These are phyloP conservation scores for Leccinum huronense DNA, from an alignment of 1,284 basidiomycete species.

Conservation along the genomic window DNA sequence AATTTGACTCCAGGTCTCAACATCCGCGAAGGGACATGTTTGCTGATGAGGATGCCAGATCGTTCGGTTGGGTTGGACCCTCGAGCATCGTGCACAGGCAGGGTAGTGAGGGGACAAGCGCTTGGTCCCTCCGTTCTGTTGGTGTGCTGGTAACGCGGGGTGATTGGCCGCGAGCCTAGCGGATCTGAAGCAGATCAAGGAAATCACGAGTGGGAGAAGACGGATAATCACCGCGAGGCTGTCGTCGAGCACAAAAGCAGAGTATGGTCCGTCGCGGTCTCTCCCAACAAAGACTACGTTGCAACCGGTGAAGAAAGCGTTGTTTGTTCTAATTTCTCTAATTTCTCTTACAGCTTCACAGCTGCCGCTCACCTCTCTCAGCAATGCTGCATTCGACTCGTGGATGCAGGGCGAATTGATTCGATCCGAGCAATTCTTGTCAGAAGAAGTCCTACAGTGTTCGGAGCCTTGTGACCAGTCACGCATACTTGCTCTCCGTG, in stretches of 20 bases:
- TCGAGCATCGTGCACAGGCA: constrained; percentile 36
- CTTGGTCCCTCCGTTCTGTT: constrained; percentile 57
- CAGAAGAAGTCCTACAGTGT: background rate
- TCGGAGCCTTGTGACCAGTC: background rate
- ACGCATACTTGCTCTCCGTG: background rate
- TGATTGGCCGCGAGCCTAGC: constrained; percentile 37
- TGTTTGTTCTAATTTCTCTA: background rate
- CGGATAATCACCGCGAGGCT: constrained; percentile 15
- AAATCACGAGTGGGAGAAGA: constrained; percentile 44
- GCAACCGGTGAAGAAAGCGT: background rate
- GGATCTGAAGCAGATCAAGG: constrained; percentile 36
- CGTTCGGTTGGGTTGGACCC: constrained; percentile 42
- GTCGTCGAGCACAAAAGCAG: too few species aligned
- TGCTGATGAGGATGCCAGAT: constrained; percentile 67
- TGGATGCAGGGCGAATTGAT: background rate
- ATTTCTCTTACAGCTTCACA: background rate
- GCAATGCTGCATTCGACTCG: background rate
- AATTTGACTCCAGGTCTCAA: constrained; percentile 7
- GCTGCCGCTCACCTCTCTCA: background rate
- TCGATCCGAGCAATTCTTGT: background rate
- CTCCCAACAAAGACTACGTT: background rate
- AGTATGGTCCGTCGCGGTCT: background rate
- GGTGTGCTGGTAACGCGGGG: constrained; percentile 40
- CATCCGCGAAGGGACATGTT: constrained; percentile 62
- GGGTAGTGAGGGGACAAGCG: constrained; percentile 37